phyloP scores from a whole-genome alignment of 139 green algal species.

The Spirogloea muscicola region DNA sequence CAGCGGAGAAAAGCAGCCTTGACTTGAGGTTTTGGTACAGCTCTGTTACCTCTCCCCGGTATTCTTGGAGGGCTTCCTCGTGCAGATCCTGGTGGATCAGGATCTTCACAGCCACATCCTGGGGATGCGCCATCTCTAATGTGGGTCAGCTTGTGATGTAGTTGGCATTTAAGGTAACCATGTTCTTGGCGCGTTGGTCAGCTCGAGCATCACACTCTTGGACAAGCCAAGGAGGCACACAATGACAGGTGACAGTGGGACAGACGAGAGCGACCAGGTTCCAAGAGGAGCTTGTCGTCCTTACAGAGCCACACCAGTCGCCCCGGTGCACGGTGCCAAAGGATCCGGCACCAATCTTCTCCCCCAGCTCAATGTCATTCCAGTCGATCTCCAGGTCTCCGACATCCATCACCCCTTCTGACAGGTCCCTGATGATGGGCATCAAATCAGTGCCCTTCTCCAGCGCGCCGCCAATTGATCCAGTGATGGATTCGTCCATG shows the following conservation, averaged over 20 bases:
- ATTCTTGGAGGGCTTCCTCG: conserved; percentile 17
- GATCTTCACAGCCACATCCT: conserved; percentile 49
- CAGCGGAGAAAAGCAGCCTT: too few species aligned
- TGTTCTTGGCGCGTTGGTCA: too few species aligned
- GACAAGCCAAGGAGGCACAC: too few species aligned
- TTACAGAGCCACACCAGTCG: conserved; percentile 8
- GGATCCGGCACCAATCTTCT: conserved; percentile 17
- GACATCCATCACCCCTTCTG: not conserved
- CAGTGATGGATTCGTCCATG: not conserved
- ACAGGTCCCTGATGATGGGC: not conserved
- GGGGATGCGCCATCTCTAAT: too few species aligned
- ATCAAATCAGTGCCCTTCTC: not conserved
- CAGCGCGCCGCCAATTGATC: not conserved
- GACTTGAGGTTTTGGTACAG: too few species aligned
- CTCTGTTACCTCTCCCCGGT: conserved; percentile 19
- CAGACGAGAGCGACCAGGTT: too few species aligned
- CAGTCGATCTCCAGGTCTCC: conserved; percentile 15
- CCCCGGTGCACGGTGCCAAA: conserved; percentile 12
- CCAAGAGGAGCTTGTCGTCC: too few species aligned
- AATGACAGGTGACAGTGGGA: too few species aligned
- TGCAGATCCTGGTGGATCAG: conserved; percentile 42
- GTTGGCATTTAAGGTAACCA: too few species aligned
- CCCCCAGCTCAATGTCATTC: conserved; percentile 28
- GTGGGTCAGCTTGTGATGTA: too few species aligned
- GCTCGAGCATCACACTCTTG: too few species aligned